Percentiles rank a stretch among this genome's conserved stretches.
These are phyloP conservation scores for Neurospora sp. DNA, from an alignment of 495 filamentous ascomycete genomes.

Conservation along the genomic window DNA sequence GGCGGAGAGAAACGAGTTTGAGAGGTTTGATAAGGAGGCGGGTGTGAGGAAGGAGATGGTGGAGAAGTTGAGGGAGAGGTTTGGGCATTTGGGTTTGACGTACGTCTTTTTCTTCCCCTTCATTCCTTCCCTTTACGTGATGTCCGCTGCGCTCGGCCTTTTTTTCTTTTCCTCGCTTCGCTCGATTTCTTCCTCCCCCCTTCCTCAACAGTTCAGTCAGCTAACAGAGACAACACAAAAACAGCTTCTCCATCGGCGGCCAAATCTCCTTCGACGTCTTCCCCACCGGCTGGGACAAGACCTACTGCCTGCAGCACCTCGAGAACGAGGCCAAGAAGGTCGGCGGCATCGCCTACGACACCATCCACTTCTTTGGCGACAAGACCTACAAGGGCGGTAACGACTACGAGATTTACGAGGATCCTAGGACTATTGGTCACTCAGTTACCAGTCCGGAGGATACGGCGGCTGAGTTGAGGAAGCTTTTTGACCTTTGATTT, in stretches of 20 bases:
- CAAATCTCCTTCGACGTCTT: conserved; percentile 99
- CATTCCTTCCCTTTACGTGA: not conserved
- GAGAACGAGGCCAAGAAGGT: conserved; percentile 63
- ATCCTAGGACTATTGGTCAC: conserved; percentile 75
- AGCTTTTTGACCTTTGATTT: conserved; percentile 71
- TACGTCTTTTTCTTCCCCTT: conserved; percentile 34
- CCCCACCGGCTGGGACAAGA: conserved; percentile 96
- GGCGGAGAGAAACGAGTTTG: conserved; percentile 70
- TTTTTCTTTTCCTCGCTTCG: not conserved
- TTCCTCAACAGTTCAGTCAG: not conserved
- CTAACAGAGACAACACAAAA: not conserved
- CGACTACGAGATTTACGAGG: conserved; percentile 85
- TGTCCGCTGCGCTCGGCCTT: not conserved
- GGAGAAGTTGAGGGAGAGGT: conserved; percentile 62
- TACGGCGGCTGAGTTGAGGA: conserved; percentile 63
- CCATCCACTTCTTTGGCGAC: conserved; percentile 96
- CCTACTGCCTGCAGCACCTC: conserved; percentile 85
- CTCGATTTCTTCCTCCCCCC: not conserved
- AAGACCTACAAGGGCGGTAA: conserved; percentile 86
- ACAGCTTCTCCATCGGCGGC: conserved; percentile 82
- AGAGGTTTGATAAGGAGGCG: conserved; percentile 66
- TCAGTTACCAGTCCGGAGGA: conserved; percentile 71
- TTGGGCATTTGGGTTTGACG: conserved; percentile 76
- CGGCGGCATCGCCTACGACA: conserved; percentile 65
- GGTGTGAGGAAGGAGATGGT: conserved; percentile 66